These are phyloP conservation scores for Mortierella sp. DNA, from an alignment of 371 early-diverging fungal genomes.

Conservation along the genomic window DNA sequence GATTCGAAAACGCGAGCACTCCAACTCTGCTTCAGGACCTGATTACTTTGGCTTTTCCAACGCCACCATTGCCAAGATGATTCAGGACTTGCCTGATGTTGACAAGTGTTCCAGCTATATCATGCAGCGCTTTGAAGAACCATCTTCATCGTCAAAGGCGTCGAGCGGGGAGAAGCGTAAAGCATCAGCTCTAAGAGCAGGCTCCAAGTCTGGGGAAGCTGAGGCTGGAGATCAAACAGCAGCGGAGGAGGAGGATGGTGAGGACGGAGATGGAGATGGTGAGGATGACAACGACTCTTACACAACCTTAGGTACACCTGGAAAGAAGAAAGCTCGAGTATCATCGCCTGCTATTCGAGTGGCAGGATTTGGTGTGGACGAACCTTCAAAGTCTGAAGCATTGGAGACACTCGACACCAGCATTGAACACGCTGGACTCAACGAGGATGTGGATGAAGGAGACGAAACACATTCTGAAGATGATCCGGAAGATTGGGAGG, in stretches of 20 bases:
- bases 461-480: conserved; percentile 18
- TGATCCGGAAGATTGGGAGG: conserved; percentile 2
- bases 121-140: conserved; percentile 71
- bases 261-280: conserved; percentile 7
- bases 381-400: neutral
- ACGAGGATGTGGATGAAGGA: conserved; percentile 3
- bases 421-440: neutral
- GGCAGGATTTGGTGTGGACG: conserved; percentile 19
- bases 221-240: conserved; percentile 2
- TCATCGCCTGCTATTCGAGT: conserved; percentile 19
- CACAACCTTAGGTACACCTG: conserved; percentile 18
- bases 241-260: conserved; percentile 3
- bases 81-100: conserved; percentile 87
- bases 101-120: conserved; percentile 77
- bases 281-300: conserved; percentile 25
- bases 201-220: too few species aligned
- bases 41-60: conserved; percentile 93
- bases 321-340: conserved; percentile 10
- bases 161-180: conserved; percentile 14
- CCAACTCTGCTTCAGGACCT: conserved; percentile 88
- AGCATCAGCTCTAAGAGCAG: conserved; percentile 4
- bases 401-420: neutral
- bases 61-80: conserved; percentile 88
- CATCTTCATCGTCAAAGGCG: conserved; percentile 8
- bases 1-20: conserved; percentile 80